These are phyloP conservation scores for Colletotrichum tamarilloi DNA, from an alignment of 2,329 filamentous ascomycete genomes.

Conservation along the genomic window DNA sequence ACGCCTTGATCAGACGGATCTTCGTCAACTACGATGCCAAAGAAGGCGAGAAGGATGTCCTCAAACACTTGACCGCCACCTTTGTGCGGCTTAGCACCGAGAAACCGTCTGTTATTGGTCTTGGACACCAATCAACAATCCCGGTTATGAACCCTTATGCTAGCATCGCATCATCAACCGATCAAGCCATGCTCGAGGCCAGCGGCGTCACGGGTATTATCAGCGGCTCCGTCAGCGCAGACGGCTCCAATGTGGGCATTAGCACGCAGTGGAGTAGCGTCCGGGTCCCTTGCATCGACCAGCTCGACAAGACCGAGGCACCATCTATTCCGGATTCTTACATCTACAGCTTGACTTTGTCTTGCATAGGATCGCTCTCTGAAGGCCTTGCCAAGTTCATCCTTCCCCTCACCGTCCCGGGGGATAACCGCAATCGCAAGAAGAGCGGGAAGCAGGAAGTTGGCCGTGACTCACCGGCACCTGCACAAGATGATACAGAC, in stretches of 20 bases:
- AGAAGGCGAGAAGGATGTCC: constrained; percentile 77
- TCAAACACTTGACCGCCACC: constrained; percentile 85
- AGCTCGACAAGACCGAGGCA: constrained; percentile 90
- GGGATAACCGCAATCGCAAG: constrained; percentile 69
- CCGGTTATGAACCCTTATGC: constrained; percentile 71
- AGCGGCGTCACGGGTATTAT: constrained; percentile 91
- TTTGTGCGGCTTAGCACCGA: constrained; percentile 95
- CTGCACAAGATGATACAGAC: constrained; percentile 49
- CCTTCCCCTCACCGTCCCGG: constrained; percentile 86
- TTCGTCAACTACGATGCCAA: constrained; percentile 83
- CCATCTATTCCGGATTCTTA: constrained; percentile 91
- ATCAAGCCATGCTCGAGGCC: constrained; percentile 90
- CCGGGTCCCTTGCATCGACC: constrained; percentile 89
- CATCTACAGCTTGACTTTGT: constrained; percentile 87
- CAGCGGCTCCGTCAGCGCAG: constrained; percentile 73
- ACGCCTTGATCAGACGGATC: constrained; percentile 80
- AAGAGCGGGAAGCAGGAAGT: constrained; percentile 56
- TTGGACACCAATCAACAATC: constrained; percentile 88
- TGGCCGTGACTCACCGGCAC: constrained; percentile 55
- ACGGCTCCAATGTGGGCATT: constrained; percentile 79
- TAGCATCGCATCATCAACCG: constrained; percentile 69
- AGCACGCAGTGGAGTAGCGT: constrained; percentile 92
- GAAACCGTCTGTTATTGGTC: constrained; percentile 87
- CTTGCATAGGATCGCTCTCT: constrained; percentile 89
- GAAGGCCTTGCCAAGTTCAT: constrained; percentile 95